Conservation (phyloP, 2,329 filamentous ascomycete species). For the Herpotrichia juniperi region DNA sequence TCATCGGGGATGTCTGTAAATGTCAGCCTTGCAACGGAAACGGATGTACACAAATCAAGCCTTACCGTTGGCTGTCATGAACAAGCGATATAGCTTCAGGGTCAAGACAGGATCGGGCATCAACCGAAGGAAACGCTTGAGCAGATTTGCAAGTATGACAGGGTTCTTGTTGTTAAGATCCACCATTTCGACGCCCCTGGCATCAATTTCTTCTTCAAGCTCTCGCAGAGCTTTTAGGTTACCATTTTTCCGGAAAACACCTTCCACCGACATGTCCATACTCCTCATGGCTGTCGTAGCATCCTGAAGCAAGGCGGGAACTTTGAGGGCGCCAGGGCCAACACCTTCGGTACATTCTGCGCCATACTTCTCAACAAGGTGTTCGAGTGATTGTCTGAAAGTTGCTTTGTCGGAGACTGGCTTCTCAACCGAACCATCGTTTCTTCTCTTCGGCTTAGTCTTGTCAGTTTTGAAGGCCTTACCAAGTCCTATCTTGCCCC, state of each 20-base stretch:
- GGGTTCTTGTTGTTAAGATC: constrained; percentile 88
- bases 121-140: constrained; percentile 94
- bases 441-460: constrained; percentile 80
- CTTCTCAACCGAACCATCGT: constrained; percentile 32
- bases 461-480: constrained; percentile 93
- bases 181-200: constrained; percentile 81
- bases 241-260: constrained; percentile 98
- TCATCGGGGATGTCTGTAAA: constrained; percentile 73
- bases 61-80: constrained; percentile 83
- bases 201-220: constrained; percentile 83
- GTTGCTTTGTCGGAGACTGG: constrained; percentile 70
- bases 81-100: constrained; percentile 90
- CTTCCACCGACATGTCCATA: constrained; percentile 99
- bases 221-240: constrained; percentile 95
- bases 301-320: constrained; percentile 95
- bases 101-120: constrained; percentile 94
- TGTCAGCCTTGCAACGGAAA: no score
- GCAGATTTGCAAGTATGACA: constrained; percentile 88
- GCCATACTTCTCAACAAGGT: constrained; percentile 89
- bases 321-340: constrained; percentile 85
- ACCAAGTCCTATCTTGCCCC: constrained; percentile 96
- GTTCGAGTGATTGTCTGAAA: constrained; percentile 87
- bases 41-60: no score
- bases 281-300: constrained; percentile 93
- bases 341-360: constrained; percentile 98